Percentiles rank a stretch among this genome's conserved stretches.
phyloP scores from a whole-genome alignment of 768 basidiomycete genomes.

The Hygrophoropsis aurantiaca region DNA sequence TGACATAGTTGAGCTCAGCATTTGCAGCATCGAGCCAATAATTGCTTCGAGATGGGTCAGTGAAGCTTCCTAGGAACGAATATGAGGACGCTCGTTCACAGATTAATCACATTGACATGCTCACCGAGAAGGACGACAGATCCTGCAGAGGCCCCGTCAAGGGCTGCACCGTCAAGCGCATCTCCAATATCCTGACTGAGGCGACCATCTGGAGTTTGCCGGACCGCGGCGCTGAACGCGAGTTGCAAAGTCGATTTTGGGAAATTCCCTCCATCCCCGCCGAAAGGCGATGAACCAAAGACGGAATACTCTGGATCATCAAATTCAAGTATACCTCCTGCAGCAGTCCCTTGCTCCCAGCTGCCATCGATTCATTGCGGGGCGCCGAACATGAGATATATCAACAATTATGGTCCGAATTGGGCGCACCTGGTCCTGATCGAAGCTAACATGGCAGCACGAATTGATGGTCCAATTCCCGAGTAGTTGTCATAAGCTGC shows the following conservation, averaged over 20 bases:
- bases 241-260: conserved; percentile 21
- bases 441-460: conserved; percentile 21
- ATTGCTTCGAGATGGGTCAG: conserved; percentile 10
- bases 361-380: conserved; percentile 11
- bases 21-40: conserved; percentile 22
- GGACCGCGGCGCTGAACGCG: conserved; percentile 24
- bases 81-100: background rate
- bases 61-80: conserved; percentile 6
- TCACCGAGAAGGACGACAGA: conserved; percentile 23
- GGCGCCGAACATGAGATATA: background rate
- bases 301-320: conserved; percentile 26
- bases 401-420: no score
- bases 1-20: conserved; percentile 20
- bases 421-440: conserved; percentile 23
- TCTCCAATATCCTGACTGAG: conserved; percentile 26
- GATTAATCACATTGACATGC: background rate
- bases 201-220: conserved; percentile 26
- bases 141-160: conserved; percentile 28
- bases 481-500: conserved; percentile 1
- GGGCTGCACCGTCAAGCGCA: conserved; percentile 24
- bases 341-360: conserved; percentile 32
- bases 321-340: conserved; percentile 19
- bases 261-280: conserved; percentile 9
- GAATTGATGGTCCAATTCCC: conserved; percentile 7
- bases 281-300: conserved; percentile 19